phyloP scores from a whole-genome alignment of 495 filamentous ascomycete species.

The Penicillium riverlandense region DNA sequence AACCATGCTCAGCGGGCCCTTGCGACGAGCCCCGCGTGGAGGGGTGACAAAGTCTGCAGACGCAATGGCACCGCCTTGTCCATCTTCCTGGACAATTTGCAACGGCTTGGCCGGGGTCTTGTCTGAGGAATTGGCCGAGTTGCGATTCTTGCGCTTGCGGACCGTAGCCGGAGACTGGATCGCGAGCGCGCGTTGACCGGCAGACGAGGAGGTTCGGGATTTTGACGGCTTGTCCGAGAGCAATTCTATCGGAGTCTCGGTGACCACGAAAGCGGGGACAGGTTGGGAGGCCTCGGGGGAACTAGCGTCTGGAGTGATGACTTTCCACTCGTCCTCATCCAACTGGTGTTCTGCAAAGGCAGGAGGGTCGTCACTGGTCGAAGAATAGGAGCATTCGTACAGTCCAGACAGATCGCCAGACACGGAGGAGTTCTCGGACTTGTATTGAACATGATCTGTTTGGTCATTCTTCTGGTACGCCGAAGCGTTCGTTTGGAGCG shows the following conservation, averaged over 20 bases:
- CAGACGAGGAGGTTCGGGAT: constrained; percentile 18
- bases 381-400: constrained; percentile 32
- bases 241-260: constrained; percentile 27
- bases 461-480: constrained; percentile 15
- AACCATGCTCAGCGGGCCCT: constrained; percentile 38
- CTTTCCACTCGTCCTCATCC: constrained; percentile 30
- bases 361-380: constrained; percentile 26
- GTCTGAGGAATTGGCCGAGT: constrained; percentile 20
- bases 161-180: constrained; percentile 30
- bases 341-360: constrained; percentile 25
- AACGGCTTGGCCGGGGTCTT: constrained; percentile 27
- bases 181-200: constrained; percentile 25
- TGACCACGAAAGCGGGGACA: constrained; percentile 32
- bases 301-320: constrained; percentile 15
- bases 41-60: constrained; percentile 44
- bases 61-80: constrained; percentile 38
- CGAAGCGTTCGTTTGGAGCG: constrained; percentile 11
- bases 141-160: constrained; percentile 37
- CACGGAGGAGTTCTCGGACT: constrained; percentile 35
- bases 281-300: constrained; percentile 20
- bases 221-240: constrained; percentile 20
- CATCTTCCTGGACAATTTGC: constrained; percentile 44
- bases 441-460: constrained; percentile 30
- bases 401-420: constrained; percentile 28
- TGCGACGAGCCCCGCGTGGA: constrained; percentile 39